Conservation (phyloP, 2,329 filamentous ascomycete genomes). For the Stenocarpella maydis region DNA sequence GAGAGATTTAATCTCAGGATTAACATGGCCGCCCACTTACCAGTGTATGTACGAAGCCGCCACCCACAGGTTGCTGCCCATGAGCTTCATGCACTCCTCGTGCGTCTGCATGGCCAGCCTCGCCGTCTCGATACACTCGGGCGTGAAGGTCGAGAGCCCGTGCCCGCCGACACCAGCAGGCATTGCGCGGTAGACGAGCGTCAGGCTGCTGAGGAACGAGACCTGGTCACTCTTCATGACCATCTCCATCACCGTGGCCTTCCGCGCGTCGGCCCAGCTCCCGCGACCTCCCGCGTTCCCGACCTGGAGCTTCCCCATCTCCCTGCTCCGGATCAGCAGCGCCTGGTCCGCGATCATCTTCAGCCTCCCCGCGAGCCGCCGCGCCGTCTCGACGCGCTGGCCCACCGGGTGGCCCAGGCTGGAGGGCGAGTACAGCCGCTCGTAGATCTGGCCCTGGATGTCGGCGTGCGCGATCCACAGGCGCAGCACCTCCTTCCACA, state of each 20-base stretch:
- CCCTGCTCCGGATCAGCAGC: conserved; percentile 46
- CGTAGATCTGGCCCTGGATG: conserved; percentile 67
- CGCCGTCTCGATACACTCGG: conserved; percentile 59
- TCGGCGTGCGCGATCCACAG: conserved; percentile 64
- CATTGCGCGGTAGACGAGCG: conserved; percentile 61
- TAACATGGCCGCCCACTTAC: conserved; percentile 44
- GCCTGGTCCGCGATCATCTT: conserved; percentile 48
- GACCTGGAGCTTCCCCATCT: conserved; percentile 45
- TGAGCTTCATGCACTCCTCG: conserved; percentile 53
- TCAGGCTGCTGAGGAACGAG: conserved; percentile 56
- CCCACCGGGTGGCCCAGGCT: conserved; percentile 52
- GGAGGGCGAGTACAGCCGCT: conserved; percentile 61
- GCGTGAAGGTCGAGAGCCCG: conserved; percentile 54
- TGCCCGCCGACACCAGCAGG: conserved; percentile 49
- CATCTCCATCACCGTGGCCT: conserved; percentile 52
- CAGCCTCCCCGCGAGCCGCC: conserved; percentile 49
- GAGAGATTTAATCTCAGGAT: conserved; percentile 31
- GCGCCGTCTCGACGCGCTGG: conserved; percentile 51
- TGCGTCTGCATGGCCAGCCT: conserved; percentile 58
- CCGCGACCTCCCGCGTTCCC: background rate
- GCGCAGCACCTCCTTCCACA: conserved; percentile 57
- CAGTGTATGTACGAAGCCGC: conserved; percentile 61
- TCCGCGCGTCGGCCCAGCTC: conserved; percentile 42
- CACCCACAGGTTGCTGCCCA: conserved; percentile 50
- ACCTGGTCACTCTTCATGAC: conserved; percentile 58